Evolutionary conservation across 139 green algal species (phyloP), one percentile per base, ranked within the genome.

Genomic region (Haematococcus sp.): DNA sequence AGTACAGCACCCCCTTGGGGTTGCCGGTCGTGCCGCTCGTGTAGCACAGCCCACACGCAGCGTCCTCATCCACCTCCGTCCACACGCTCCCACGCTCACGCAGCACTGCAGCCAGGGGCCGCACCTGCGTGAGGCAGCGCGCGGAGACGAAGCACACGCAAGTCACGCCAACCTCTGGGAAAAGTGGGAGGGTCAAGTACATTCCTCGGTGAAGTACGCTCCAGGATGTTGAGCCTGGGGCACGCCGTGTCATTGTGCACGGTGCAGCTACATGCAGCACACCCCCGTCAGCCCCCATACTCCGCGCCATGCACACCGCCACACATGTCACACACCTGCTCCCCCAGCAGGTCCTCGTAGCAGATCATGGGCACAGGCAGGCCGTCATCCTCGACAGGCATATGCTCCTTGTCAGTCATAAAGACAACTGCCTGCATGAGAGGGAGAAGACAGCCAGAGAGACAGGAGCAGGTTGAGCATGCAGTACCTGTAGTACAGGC

Each of bases 21-120:
- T 85, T 85, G 43, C 85, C 85, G 16, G 85, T 90, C 1, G 85
- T 90, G 27, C 85, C 85, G 31, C 43, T 80, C 31, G 91, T 96
- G 84, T 94, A 96, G 89, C 91, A 95, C 66, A 95, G 82, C 19
- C 91, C 91, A 61, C 79, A 90, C 1, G 90, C 85, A 16, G 71
- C 68, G 52, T 84, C 74, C 75, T 96, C 91, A 51, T 88, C 73
- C 44, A 80, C 25, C 27, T 61, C 19, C 20, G 73, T 61, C 85
- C 88, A 91, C 20, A 43, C 49, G 65, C 91, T 90, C 0, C 40
- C 59, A 17, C 25, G 40, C 20, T 30, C 7, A 20, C 28, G 46
- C 44, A 22, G 27, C 17, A 63, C 7, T 11, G 44, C 27, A 46
- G 66, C 66, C 49, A 73, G 27, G 2, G 28, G 22, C n/a, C 17